Evolutionary conservation across 352 stramenopile species (phyloP).

Genomic region (Globisporangium splendens): DNA sequence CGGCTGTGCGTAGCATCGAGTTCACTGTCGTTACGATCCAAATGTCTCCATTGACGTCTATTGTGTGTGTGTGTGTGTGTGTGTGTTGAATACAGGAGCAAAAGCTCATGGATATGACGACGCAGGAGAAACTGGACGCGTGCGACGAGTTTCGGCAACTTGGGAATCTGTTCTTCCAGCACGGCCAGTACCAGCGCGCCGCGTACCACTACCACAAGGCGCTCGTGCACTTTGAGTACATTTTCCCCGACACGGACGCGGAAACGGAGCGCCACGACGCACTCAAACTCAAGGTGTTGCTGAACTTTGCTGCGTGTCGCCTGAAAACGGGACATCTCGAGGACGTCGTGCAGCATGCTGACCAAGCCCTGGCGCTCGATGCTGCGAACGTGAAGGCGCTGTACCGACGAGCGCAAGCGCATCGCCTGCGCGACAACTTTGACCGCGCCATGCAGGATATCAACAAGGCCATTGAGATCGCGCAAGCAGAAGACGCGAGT

Average conservation of each 20-base stretch:
- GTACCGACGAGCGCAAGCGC: constrained; percentile 63
- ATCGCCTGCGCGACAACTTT: constrained; percentile 69
- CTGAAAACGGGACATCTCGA: constrained; percentile 74
- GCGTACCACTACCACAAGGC: constrained; percentile 81
- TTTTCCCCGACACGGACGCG: constrained; percentile 65
- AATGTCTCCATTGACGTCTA: too few relatives aligned
- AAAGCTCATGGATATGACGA: constrained; percentile 86
- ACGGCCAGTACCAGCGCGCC: constrained; percentile 79
- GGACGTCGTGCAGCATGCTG: constrained; percentile 60
- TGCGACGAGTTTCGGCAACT: constrained; percentile 70
- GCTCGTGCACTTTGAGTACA: constrained; percentile 85
- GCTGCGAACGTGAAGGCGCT: constrained; percentile 54
- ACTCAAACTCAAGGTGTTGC: constrained; percentile 55
- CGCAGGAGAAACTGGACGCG: constrained; percentile 43
- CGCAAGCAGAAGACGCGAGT: constrained; percentile 4
- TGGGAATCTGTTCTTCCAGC: constrained; percentile 71
- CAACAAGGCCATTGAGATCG: constrained; percentile 25
- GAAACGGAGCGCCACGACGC: constrained; percentile 46
- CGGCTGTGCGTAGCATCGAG: constrained; percentile 21
- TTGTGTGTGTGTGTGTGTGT: too few relatives aligned
- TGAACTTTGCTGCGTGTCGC: constrained; percentile 75
- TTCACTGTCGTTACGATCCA: too few relatives aligned
- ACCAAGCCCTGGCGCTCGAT: constrained; percentile 61
- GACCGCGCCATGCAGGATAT: constrained; percentile 52
- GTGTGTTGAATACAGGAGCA: constrained; percentile 40